Base-by-base conservation (phyloP, 2,329 filamentous ascomycete genomes). In the Torrubiella hemipterigena region DNA sequence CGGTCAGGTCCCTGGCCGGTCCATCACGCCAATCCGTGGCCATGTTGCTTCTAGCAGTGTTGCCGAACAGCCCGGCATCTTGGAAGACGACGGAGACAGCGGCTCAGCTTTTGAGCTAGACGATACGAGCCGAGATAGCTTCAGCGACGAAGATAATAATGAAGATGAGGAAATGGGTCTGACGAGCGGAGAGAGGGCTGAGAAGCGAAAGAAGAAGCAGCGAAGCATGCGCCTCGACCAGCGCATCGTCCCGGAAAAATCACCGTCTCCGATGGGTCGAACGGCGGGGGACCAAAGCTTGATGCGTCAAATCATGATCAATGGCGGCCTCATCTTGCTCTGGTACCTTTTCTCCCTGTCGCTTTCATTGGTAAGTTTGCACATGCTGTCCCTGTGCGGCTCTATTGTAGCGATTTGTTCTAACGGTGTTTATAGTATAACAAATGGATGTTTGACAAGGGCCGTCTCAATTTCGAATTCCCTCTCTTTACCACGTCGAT, bases 361-460 rank as follows among this genome's bases (percentile, higher is more conserved):
- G 30, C 94, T 94, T 52, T 93, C 86, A 38, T 69, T 95, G 46
- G 82, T 89, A 68, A 62, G 80, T 64, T 24, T 24, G 31, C 25
- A 14, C 18, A 18, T 24, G 28, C 23, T 12, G n/a, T 17, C 28
- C 10, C 5, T 10, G n/a, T 14, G 17, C 22, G 23, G 30, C 33
- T 27, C 23, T 12, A 17, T 27, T 19, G 12, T 11, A 17, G 11
- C 16, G n/a, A 14, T 10, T 14, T 27, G 26, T n/a, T n/a, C 50
- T 48, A 38, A 52, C 42, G 17, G 6, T 15, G 27, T 19, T n/a
- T 19, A 30, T 42, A 91, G 80, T 98, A 96, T 67, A 98, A 98
- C 69, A 96, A 95, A 63, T 96, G 91, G 91, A 96, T 98, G 89
- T 96, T 98, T 59, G 82, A 83, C 48, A 71, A 79, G 38, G 71